Evolutionary conservation across 2,329 filamentous ascomycete species (phyloP), one percentile per base, ranked within the genome.

Genomic region (Claviceps sorghi): DNA sequence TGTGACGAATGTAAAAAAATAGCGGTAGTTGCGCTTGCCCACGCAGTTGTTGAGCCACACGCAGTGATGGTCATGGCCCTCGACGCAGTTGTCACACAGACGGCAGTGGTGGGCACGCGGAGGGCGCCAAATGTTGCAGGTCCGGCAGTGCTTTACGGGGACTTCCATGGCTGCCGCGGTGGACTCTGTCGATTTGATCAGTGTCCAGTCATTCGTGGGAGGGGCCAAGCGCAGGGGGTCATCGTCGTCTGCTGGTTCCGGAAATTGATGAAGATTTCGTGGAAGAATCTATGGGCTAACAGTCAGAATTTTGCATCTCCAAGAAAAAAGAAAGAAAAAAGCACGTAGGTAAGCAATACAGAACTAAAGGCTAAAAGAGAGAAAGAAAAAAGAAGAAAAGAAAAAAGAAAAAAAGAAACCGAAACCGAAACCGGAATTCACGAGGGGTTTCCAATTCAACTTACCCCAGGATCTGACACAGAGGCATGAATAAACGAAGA

Each of bases 11-110:
- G 86, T 79, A 66, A 97, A 96, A 69, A 98, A 98, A 68, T 91
- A 97, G 57, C 93, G 88, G 70, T 98, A 98, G 70, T 98, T 98
- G 61, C 93, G 87, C 58, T 91, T 84, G 44, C 93, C 93, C 49
- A 98, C 85, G 59, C 93, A 98, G 67, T 98, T 98, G 71, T 98
- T 98, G 57, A 98, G 79, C 93, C 93, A 98, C 17, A 97, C 90
- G 63, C 93, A 98, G 69, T 98, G 93, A 64, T 98, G 93, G 63
- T 98, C 93, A 59, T 96, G 88, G 0, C 89, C 95, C 68, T 98
- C 93, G 55, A 98, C 80, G 66, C 93, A 98, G 67, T 94, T 96
- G 69, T 98, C 91, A 70, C 93, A 98, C 30, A 95, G 78, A 53
- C 93, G 86, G 69, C 93, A 98, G 70, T 98, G 93, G 64, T 98